Evolutionary conservation across 1,284 basidiomycete genomes (phyloP).

Genomic region (Rhodotorula sp.): DNA sequence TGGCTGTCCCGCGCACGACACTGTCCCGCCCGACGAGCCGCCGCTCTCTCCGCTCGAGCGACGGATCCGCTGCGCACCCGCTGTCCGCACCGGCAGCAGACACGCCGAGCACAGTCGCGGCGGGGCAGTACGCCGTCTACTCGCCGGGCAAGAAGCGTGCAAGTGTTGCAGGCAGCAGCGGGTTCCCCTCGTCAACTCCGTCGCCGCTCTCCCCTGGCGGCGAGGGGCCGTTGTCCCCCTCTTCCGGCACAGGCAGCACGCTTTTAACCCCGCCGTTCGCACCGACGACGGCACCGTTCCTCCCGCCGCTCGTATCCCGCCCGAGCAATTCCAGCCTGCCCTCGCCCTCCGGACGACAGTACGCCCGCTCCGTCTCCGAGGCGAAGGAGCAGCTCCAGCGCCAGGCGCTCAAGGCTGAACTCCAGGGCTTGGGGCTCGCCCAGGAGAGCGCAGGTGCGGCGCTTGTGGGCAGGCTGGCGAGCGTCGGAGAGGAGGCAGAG

Average conservation of each 20-base stretch:
- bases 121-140: conserved; percentile 29
- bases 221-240: neutral
- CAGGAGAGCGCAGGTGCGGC: conserved; percentile 36
- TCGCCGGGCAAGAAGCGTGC: conserved; percentile 13
- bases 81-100: neutral
- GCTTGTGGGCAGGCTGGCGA: conserved; percentile 32
- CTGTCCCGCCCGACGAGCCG: conserved; percentile 13
- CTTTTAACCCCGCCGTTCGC: conserved; percentile 22
- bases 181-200: neutral
- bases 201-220: conserved; percentile 6
- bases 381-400: conserved; percentile 36
- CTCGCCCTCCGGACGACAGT: conserved; percentile 8
- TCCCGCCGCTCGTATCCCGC: conserved; percentile 37
- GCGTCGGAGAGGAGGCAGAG: conserved; percentile 22
- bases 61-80: conserved; percentile 7
- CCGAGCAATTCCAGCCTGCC: conserved; percentile 38
- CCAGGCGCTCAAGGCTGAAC: conserved; percentile 42
- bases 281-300: conserved; percentile 13
- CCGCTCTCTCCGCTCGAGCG: neutral
- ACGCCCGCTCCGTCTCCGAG: conserved; percentile 33
- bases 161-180: neutral
- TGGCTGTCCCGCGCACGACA: neutral
- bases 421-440: conserved; percentile 36
- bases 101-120: neutral
- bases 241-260: neutral